Evolutionary conservation across 2,329 filamentous ascomycete genomes (phyloP), one percentile per base, ranked within the genome.

Genomic region (Lizonia empirigonia): DNA sequence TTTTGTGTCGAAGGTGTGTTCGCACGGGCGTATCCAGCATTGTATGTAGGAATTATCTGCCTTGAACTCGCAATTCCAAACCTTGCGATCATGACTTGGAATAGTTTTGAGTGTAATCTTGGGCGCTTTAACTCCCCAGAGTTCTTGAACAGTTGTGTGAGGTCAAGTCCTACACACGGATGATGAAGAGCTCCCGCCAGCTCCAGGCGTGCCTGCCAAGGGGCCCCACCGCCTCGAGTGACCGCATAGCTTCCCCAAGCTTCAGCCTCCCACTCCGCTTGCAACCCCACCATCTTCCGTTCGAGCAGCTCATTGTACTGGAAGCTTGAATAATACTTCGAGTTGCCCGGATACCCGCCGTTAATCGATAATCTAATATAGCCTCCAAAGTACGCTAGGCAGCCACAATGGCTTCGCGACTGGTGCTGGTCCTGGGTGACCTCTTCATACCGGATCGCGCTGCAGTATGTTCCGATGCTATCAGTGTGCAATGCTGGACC

Each of bases 391-490:
- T n/a, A 37, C 27, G 33, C 16, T 23, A 52, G 37, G 37, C 42
- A 52, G 40, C 49, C 47, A 49, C 64, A 70, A 76, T 76, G 73
- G 70, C 73, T 52, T 74, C 73, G 53, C 67, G 73, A 65, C 64
- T 76, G 53, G 73, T 76, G 52, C 67, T 76, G 56, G 70, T 68
- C 53, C 62, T 76, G 42, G 72, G 73, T 53, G 73, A 76, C 68
- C 69, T 76, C 51, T 76, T 76, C 63, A 75, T 76, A 62, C 73
- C 73, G 59, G 73, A 76, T 52, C 59, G 73, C 64, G 73, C 73
- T 62, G 56, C 71, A 47, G 73, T 76, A 72, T 53, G 73, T 63
- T 36, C 30, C 41, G 16, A 27, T 23, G 30, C 34, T 27, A 30
- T 26, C 34, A 22, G 20, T 48, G 38, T 44, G 40, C 45, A 44